Conservation (phyloP, 2,329 filamentous ascomycete species). For the Hymenoscyphus scutula region DNA sequence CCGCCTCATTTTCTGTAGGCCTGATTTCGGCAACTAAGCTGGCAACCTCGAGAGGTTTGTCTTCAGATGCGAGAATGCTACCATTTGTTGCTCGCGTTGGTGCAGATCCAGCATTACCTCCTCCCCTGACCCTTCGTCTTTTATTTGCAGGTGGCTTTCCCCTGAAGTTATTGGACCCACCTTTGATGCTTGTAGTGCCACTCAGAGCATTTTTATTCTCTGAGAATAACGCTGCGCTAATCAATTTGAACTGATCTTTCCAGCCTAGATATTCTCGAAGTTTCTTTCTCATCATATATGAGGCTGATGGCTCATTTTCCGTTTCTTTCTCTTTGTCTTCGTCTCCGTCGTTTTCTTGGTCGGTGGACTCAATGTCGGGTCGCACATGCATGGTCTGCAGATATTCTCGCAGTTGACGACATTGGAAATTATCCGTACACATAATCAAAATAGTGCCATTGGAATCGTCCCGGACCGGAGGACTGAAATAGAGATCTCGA, state of each 20-base stretch:
- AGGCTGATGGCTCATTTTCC: constrained; percentile 66
- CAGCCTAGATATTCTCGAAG: constrained; percentile 84
- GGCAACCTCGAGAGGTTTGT: constrained; percentile 78
- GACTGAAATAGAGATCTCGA: constrained; percentile 81
- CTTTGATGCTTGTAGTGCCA: constrained; percentile 57
- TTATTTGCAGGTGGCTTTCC: constrained; percentile 75
- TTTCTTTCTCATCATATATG: constrained; percentile 86
- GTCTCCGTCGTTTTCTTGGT: constrained; percentile 41
- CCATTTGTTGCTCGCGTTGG: constrained; percentile 68
- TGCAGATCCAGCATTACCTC: constrained; percentile 57
- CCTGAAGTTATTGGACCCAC: constrained; percentile 46
- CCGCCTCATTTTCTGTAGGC: constrained; percentile 72
- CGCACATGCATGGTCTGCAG: constrained; percentile 84
- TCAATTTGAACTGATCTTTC: constrained; percentile 85
- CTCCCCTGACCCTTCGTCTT: constrained; percentile 78
- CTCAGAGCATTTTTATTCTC: constrained; percentile 78
- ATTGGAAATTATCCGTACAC: constrained; percentile 86
- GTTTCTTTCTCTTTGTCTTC: constrained; percentile 52
- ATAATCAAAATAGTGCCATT: constrained; percentile 94
- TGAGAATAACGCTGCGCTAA: constrained; percentile 74
- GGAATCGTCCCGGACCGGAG: constrained; percentile 72
- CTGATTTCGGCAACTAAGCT: constrained; percentile 79
- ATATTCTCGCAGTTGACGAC: constrained; percentile 85
- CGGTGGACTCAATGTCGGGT: constrained; percentile 43
- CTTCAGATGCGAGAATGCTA: constrained; percentile 74